phyloP scores from a whole-genome alignment of 345 rosid genomes.

The Salix koriyanagi region DNA sequence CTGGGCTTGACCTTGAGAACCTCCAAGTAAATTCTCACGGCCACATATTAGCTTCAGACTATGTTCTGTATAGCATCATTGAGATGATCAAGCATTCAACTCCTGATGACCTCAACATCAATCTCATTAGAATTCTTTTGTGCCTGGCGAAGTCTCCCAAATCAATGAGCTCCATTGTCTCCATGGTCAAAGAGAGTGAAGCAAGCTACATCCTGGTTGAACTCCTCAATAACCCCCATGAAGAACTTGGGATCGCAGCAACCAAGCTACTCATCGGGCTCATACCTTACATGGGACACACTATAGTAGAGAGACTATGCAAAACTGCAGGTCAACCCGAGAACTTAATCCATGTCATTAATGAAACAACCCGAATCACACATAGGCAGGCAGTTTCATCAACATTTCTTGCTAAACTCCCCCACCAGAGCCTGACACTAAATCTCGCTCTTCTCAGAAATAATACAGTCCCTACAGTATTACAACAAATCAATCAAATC shows the following conservation, averaged over 20 bases:
- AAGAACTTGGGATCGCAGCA: slow-evolving; percentile 61
- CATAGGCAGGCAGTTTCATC: slow-evolving; percentile 77
- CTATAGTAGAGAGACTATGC: slow-evolving; percentile 66
- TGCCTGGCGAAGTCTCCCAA: slow-evolving; percentile 60
- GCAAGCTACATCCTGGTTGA: slow-evolving; percentile 65
- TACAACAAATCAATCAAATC: slow-evolving; percentile 47
- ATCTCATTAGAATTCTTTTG: slow-evolving; percentile 61
- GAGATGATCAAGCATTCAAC: slow-evolving; percentile 66
- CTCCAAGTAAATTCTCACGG: slow-evolving; percentile 55
- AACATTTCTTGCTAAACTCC: slow-evolving; percentile 69
- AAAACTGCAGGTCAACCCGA: slow-evolving; percentile 72
- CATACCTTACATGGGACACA: slow-evolving; percentile 63
- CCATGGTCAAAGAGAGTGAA: slow-evolving; percentile 61
- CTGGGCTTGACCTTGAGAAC: slow-evolving; percentile 55
- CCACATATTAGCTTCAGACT: slow-evolving; percentile 64
- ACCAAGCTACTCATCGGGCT: slow-evolving; percentile 60
- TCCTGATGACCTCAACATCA: slow-evolving; percentile 62
- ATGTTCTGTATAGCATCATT: slow-evolving; percentile 57
- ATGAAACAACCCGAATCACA: slow-evolving; percentile 42
- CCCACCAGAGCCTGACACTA: slow-evolving; percentile 70
- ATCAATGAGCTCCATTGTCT: slow-evolving; percentile 46
- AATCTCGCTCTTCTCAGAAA: slow-evolving; percentile 58
- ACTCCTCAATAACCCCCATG: slow-evolving; percentile 69
- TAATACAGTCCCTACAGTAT: slow-evolving; percentile 49
- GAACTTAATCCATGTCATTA: slow-evolving; percentile 45